A percentile compares a stretch with the other conserved stretches of the same genome.
phyloP scores from a whole-genome alignment of 1,139 yeast species.

The Yamadazyma blattariae region DNA sequence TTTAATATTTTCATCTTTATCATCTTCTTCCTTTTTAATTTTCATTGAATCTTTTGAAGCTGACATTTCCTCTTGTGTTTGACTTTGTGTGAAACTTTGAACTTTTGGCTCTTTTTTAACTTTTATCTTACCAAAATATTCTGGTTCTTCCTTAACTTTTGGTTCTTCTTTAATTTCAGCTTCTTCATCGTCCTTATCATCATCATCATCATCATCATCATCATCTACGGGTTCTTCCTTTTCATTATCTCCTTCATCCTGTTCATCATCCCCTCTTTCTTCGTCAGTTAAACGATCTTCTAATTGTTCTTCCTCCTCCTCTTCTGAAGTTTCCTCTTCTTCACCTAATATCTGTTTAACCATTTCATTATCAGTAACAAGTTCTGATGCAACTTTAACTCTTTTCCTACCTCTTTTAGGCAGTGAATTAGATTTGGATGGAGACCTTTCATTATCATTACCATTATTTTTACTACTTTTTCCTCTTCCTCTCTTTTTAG shows the following conservation, averaged over 20 bases:
- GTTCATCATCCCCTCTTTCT: background rate
- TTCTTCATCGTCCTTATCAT: background rate
- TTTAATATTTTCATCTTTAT: background rate
- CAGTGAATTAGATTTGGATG: no score
- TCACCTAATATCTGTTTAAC: slow-evolving; percentile 4
- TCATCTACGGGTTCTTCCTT: slow-evolving; percentile 1
- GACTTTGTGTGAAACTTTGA: background rate
- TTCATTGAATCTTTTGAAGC: no score
- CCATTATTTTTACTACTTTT: no score
- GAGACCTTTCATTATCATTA: no score
- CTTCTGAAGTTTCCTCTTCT: slow-evolving; percentile 1
- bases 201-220: slow-evolving; percentile 6
- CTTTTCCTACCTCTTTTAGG: background rate
- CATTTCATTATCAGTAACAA: slow-evolving; percentile 3
- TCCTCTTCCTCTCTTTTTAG: slow-evolving; percentile 4
- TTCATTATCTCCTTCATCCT: slow-evolving; percentile 1
- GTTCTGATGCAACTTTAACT: background rate
- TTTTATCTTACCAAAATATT: background rate
- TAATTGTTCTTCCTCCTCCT: slow-evolving; percentile 4
- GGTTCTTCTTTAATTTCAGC: background rate
- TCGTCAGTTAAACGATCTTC: slow-evolving; percentile 2
- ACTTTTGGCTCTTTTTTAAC: no score
- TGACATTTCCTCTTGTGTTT: no score
- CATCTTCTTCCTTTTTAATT: no score
- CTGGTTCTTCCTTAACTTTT: background rate